These are phyloP conservation scores for Nitzschia sp. DNA, from an alignment of 108 stramenopile genomes.

Conservation along the genomic window DNA sequence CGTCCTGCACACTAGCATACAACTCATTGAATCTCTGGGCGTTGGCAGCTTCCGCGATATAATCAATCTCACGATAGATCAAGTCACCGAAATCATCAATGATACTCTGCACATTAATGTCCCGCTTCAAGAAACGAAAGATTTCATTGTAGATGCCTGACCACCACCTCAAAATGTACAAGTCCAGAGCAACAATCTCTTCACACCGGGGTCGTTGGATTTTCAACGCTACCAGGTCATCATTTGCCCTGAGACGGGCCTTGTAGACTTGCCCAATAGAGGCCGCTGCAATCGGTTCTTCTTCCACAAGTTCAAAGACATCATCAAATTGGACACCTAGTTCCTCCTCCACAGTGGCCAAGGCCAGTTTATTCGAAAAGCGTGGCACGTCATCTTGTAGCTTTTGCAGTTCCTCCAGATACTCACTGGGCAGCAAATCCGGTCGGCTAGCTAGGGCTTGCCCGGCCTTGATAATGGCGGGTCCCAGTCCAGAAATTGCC, in stretches of 20 bases:
- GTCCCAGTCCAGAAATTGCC: slow-evolving; percentile 85
- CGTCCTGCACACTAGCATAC: slow-evolving; percentile 85
- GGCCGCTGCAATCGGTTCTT: slow-evolving; percentile 86
- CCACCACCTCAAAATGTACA: slow-evolving; percentile 95
- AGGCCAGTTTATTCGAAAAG: slow-evolving; percentile 84
- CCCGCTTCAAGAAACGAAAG: slow-evolving; percentile 69
- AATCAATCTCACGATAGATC: slow-evolving; percentile 96
- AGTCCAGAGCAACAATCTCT: slow-evolving; percentile 91
- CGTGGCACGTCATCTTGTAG: slow-evolving; percentile 94
- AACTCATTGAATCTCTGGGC: slow-evolving; percentile 93
- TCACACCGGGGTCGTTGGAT: slow-evolving; percentile 95
- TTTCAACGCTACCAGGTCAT: slow-evolving; percentile 90
- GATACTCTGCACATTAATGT: slow-evolving; percentile 88
- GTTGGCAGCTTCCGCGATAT: slow-evolving; percentile 95
- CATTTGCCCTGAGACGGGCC: slow-evolving; percentile 82
- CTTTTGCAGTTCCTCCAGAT: slow-evolving; percentile 94
- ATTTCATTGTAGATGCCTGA: slow-evolving; percentile 81
- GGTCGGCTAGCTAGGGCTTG: slow-evolving; percentile 91
- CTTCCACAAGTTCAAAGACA: slow-evolving; percentile 87
- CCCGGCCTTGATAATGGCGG: slow-evolving; percentile 95
- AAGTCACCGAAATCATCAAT: slow-evolving; percentile 97
- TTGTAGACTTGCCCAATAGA: slow-evolving; percentile 92
- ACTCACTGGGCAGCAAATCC: slow-evolving; percentile 91
- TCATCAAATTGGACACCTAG: slow-evolving; percentile 57
- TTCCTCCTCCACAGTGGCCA: slow-evolving; percentile 83